phyloP scores from a whole-genome alignment of 495 filamentous ascomycete genomes.

The Elaphomyces granulatus region DNA sequence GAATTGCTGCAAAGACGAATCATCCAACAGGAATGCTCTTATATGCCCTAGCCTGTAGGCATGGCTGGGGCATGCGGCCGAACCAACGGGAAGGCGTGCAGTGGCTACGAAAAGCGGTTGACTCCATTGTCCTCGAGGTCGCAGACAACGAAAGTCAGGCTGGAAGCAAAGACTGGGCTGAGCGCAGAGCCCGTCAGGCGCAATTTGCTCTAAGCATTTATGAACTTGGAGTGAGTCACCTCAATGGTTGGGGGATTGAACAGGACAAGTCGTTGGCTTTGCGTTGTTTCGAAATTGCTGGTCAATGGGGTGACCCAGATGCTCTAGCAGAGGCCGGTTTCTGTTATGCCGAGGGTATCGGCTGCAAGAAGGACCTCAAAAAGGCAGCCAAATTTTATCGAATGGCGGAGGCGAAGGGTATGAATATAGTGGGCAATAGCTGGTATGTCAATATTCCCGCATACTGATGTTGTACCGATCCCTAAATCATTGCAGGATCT shows the following conservation, averaged over 20 bases:
- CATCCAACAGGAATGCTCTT: slow-evolving; percentile 90
- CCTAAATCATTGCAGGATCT: slow-evolving; percentile 49
- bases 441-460: slow-evolving; percentile 47
- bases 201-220: slow-evolving; percentile 94
- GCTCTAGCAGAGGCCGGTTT: slow-evolving; percentile 79
- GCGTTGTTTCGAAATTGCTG: slow-evolving; percentile 91
- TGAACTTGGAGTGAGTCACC: slow-evolving; percentile 88
- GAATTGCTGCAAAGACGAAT: slow-evolving; percentile 70
- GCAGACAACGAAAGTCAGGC: slow-evolving; percentile 52
- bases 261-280: slow-evolving; percentile 81
- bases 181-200: slow-evolving; percentile 65
- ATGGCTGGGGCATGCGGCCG: slow-evolving; percentile 93
- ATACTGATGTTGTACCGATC: slow-evolving; percentile 2
- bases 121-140: slow-evolving; percentile 68
- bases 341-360: slow-evolving; percentile 73
- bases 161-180: slow-evolving; percentile 46
- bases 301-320: slow-evolving; percentile 92
- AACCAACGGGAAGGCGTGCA: slow-evolving; percentile 78
- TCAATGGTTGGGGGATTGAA: slow-evolving; percentile 95
- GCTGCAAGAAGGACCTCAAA: slow-evolving; percentile 89
- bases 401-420: slow-evolving; percentile 77
- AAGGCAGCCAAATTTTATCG: slow-evolving; percentile 88
- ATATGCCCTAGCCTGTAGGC: slow-evolving; percentile 90
- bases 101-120: slow-evolving; percentile 82
- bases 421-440: slow-evolving; percentile 95